Conservation (phyloP, 768 basidiomycete genomes). For the Chlorophyllum brunneum region DNA sequence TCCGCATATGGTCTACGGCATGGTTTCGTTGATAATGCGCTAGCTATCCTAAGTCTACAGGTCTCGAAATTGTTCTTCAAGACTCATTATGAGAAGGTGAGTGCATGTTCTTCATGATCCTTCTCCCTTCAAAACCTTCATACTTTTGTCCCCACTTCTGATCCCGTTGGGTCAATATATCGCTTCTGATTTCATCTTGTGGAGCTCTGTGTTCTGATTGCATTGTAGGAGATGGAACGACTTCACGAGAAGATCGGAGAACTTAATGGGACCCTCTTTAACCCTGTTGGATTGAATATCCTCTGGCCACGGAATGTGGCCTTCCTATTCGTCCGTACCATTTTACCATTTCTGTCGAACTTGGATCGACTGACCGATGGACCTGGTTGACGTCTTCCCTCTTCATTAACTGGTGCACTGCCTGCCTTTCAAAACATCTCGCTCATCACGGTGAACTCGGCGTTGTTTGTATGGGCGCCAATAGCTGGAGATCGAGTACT, state of each 20-base stretch:
- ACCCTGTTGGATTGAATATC: constrained; percentile 84
- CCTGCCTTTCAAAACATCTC: constrained; percentile 6
- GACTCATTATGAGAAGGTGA: constrained; percentile 82
- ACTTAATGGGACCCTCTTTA: constrained; percentile 72
- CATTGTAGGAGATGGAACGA: constrained; percentile 68
- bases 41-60: constrained; percentile 80
- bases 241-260: constrained; percentile 60
- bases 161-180: neutral
- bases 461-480: neutral
- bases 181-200: neutral
- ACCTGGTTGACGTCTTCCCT: neutral
- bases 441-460: neutral
- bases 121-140: neutral
- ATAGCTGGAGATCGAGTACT: constrained; percentile 95
- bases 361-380: constrained; percentile 9
- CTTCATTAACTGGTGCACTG: neutral
- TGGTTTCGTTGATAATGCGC: constrained; percentile 72
- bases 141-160: neutral
- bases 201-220: constrained; percentile 3
- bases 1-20: constrained; percentile 77
- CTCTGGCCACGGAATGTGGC: constrained; percentile 82
- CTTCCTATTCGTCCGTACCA: constrained; percentile 81
- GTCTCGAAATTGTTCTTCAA: constrained; percentile 63
- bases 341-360: constrained; percentile 9
- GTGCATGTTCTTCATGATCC: constrained; percentile 4